Conservation (phyloP, 1,284 basidiomycete species). For the Austroboletus niveus region DNA sequence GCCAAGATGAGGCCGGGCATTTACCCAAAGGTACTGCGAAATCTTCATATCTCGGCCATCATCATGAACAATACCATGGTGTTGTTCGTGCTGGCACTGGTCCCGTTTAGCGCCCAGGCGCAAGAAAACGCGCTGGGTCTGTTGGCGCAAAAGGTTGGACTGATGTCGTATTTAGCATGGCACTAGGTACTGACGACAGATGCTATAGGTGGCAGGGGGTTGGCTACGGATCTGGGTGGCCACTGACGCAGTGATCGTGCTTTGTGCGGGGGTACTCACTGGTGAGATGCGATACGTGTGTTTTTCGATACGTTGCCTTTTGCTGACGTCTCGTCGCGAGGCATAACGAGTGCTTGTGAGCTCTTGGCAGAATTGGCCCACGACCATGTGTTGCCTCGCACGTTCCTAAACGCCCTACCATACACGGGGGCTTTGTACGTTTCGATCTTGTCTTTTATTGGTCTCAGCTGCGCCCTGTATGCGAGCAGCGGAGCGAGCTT, state of each 20-base stretch:
- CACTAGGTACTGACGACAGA: neutral
- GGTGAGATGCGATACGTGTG: constrained; percentile 34
- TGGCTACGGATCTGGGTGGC: constrained; percentile 64
- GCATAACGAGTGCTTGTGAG: constrained; percentile 58
- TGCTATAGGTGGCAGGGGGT: constrained; percentile 45
- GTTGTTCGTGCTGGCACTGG: constrained; percentile 53
- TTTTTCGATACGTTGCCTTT: neutral
- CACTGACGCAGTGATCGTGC: constrained; percentile 61
- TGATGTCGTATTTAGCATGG: neutral
- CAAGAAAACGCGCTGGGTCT: constrained; percentile 60
- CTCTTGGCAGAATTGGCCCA: constrained; percentile 56
- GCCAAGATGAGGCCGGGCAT: constrained; percentile 52
- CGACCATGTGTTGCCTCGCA: constrained; percentile 56
- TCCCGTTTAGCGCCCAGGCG: constrained; percentile 51
- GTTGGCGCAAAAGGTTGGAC: constrained; percentile 50
- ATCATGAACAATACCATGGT: constrained; percentile 54
- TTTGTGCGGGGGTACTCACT: constrained; percentile 68
- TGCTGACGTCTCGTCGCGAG: constrained; percentile 28
- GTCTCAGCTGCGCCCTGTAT: constrained; percentile 54
- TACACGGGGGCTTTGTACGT: constrained; percentile 53
- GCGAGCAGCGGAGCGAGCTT: constrained; percentile 55
- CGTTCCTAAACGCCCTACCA: constrained; percentile 50
- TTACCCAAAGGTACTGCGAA: constrained; percentile 59
- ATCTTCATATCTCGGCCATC: constrained; percentile 60
- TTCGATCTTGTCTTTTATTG: constrained; percentile 50